Evolutionary conservation across 2,329 filamentous ascomycete genomes (phyloP).

Genomic region (Neurospora sp.): DNA sequence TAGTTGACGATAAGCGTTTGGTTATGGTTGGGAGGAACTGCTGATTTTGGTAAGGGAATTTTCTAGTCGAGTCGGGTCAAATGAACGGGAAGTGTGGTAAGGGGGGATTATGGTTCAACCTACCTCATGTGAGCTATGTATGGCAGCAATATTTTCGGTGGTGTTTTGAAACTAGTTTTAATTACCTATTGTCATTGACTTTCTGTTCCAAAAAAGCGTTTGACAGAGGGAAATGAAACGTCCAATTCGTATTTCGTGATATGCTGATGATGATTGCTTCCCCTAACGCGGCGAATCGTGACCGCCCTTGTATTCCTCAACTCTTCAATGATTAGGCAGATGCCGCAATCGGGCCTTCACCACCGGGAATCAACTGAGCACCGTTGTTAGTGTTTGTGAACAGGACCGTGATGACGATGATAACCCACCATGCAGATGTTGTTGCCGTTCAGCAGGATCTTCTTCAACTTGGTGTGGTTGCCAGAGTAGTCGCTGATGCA

Average conservation of each 20-base stretch:
- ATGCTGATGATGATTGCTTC: neutral
- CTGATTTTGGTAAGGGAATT: neutral
- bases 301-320: neutral
- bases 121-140: neutral
- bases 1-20: neutral
- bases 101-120: neutral
- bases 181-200: neutral
- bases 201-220: neutral
- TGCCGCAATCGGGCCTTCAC: slow-evolving; percentile 52
- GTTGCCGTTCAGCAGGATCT: slow-evolving; percentile 94
- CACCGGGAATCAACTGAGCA: slow-evolving; percentile 62
- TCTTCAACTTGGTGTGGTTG: slow-evolving; percentile 77
- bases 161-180: neutral
- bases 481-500: slow-evolving; percentile 73
- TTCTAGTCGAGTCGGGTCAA: neutral
- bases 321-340: slow-evolving; percentile 11
- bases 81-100: neutral
- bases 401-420: neutral
- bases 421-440: slow-evolving; percentile 92
- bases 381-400: slow-evolving; percentile 8
- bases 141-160: neutral
- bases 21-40: neutral
- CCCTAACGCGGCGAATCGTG: neutral
- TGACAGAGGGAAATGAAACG: neutral
- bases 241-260: neutral